These are phyloP conservation scores for Harringtonia lauricola DNA, from an alignment of 2,329 filamentous ascomycete genomes.

Conservation along the genomic window DNA sequence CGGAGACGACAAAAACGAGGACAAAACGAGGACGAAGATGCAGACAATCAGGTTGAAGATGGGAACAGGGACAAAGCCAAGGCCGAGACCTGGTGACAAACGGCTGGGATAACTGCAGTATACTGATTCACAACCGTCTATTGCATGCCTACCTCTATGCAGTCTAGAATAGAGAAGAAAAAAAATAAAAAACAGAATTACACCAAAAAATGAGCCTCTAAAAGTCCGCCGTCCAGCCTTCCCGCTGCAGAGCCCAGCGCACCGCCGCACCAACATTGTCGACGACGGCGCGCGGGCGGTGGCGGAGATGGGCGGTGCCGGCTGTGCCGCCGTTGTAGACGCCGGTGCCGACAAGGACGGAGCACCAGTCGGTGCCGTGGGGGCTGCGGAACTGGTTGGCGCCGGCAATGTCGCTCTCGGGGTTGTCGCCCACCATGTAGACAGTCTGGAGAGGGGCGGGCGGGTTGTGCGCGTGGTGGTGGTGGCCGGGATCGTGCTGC, in stretches of 20 bases:
- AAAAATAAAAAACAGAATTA: too few species aligned
- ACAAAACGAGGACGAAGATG: too few species aligned
- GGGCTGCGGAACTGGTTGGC: conserved; percentile 65
- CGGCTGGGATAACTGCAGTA: too few species aligned
- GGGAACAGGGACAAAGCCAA: too few species aligned
- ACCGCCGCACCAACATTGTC: conserved; percentile 18
- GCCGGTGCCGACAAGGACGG: conserved; percentile 21
- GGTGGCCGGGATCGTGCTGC: conserved; percentile 1
- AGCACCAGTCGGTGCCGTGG: conserved; percentile 36
- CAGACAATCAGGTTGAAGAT: too few species aligned
- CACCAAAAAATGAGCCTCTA: background rate
- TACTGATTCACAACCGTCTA: too few species aligned
- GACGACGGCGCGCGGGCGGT: conserved; percentile 16
- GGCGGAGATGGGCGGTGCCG: conserved; percentile 10
- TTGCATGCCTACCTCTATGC: too few species aligned
- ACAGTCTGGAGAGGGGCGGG: conserved; percentile 52
- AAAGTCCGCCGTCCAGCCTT: conserved; percentile 15
- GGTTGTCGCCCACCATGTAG: conserved; percentile 92
- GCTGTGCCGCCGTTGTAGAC: conserved; percentile 16
- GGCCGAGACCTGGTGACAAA: too few species aligned
- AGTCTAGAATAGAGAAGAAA: too few species aligned
- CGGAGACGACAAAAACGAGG: background rate
- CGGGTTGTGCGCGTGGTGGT: conserved; percentile 10
- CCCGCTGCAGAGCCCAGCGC: conserved; percentile 18
- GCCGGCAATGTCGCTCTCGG: conserved; percentile 80